Evolutionary conservation across 1,284 basidiomycete genomes (phyloP), one percentile per base, ranked within the genome.

Genomic region (Microbotryum silenes-acaulis): DNA sequence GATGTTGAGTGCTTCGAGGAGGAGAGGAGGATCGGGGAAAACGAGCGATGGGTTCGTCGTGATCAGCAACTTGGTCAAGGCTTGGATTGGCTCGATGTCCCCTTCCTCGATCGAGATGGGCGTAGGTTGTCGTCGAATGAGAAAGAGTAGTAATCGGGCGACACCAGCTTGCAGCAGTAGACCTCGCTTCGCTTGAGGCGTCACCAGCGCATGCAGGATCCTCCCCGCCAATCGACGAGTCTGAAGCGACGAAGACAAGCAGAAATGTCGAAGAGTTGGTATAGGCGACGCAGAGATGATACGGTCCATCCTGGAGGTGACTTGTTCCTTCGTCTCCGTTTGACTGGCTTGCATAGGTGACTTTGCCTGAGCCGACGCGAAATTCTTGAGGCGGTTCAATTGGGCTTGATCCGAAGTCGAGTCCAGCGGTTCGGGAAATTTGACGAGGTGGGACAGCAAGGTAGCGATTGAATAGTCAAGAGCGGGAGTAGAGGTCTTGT

Each of bases 61-160:
- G 71, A 98, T 97, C 55, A 89, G 80, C 37, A 98, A 83, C 73
- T 96, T 97, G 12, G 92, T 89, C 18, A 97, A 78, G 1, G 91
- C 92, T 74, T 97, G 94, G 33, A 90, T 81, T 0, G 89, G 80
- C 14, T 83, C 79, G 8, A 94, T 78, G 60, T 82, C 80, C 5
- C 77, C 72, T n/a, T 75, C 69, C 6, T 51, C 12, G 20, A 60
- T 56, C 2, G 49, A 45, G 54, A 61, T 63, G 0, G 64, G 60
- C 3, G 57, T 31, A 3, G 59, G 57, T 2, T 55, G 54, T 12
- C 57, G 60, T 60, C 78, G 71, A 71, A 89, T 84, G 56, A 93
- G 81, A 6, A 77, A 77, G 31, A 82, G 78, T 49, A 94, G 77
- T 2, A 85, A 81, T 69, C 86, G 89, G 18, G 84, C 83, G 0